Evolutionary conservation across 805 yeast species (phyloP), one percentile per base, ranked within the genome.

Genomic region (Metschnikowia shivogae): DNA sequence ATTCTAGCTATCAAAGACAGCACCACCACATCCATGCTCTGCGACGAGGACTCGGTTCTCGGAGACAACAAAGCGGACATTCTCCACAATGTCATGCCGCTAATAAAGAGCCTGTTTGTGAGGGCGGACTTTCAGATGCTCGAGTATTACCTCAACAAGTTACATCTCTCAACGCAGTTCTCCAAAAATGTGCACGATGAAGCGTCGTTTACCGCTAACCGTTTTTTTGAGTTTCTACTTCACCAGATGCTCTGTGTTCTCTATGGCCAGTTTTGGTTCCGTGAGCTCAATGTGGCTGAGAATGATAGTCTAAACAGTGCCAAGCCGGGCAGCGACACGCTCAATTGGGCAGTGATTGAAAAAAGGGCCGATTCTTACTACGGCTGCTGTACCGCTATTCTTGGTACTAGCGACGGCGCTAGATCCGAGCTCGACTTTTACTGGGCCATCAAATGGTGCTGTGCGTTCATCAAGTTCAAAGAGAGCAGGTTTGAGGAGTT

Each of bases 151-250:
- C 32, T 63, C 27, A 53, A 50, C 33, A 54, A 50, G 17, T 50
- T 52, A 32, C 36, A 46, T 6, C 45, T 57, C 13, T 32, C 50
- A 24, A 55, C 55, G 17, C 62, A 50, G 22, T 63, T 67, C 48
- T 36, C 54, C 14, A 51, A 54, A 13, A 67, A 62, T 31, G 65
- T 67, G 6, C 45, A 49, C 14, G 56, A 54, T 34, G 43, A 48
- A 24, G 45, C 42, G 10, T 59, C 50, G 30, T 56, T 64, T 37
- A 47, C 47, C 12, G 43, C 46, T 6, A 67, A 64, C 51, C 43
- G 53, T 27, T 63, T 53, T 50, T 45, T 67, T 28, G 69, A 68
- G 50, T 60, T 54, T 40, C 49, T 58, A 26, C 62, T 63, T 39
- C 57, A 55, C 41, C 68, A 63, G 39, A 57, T 56, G 28, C 39